Evolutionary conservation across 2,329 filamentous ascomycete species (phyloP).

Genomic region (Fonsecaea pugnacius): DNA sequence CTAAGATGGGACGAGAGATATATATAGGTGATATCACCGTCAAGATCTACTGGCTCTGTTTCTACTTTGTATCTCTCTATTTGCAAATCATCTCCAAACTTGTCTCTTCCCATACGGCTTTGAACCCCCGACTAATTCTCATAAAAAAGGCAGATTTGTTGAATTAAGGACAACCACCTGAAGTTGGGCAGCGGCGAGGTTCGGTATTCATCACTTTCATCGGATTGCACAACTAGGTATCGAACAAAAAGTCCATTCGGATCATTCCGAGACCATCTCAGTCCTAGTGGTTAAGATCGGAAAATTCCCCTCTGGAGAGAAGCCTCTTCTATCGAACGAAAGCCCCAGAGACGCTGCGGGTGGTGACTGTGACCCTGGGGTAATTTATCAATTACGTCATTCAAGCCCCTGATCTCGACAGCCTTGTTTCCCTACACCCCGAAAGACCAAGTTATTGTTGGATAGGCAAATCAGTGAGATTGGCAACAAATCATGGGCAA

Average conservation of each 20-base stretch:
- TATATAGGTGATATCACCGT: background rate
- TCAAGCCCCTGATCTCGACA: background rate
- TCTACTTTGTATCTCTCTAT: too few species aligned
- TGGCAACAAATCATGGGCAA: constrained; percentile 11
- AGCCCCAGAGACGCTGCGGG: background rate
- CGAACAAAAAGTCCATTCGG: background rate
- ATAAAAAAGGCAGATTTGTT: too few species aligned
- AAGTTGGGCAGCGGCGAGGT: too few species aligned
- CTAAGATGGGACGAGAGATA: background rate
- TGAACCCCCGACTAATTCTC: too few species aligned
- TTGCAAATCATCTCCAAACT: too few species aligned
- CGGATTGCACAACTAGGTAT: background rate
- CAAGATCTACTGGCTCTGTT: background rate
- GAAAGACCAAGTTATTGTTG: too few species aligned
- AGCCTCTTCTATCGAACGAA: too few species aligned
- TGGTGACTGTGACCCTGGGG: too few species aligned
- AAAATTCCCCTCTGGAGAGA: background rate
- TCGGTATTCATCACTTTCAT: background rate
- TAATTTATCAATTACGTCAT: background rate
- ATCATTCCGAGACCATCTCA: background rate
- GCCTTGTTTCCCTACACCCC: background rate
- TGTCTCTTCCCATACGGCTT: too few species aligned
- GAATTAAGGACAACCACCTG: too few species aligned
- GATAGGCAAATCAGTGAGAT: background rate
- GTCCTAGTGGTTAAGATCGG: background rate